A percentile compares a stretch with the other conserved stretches of the same genome.
Evolutionary conservation across 805 yeast species (phyloP).

Genomic region (Candida sonorensis): DNA sequence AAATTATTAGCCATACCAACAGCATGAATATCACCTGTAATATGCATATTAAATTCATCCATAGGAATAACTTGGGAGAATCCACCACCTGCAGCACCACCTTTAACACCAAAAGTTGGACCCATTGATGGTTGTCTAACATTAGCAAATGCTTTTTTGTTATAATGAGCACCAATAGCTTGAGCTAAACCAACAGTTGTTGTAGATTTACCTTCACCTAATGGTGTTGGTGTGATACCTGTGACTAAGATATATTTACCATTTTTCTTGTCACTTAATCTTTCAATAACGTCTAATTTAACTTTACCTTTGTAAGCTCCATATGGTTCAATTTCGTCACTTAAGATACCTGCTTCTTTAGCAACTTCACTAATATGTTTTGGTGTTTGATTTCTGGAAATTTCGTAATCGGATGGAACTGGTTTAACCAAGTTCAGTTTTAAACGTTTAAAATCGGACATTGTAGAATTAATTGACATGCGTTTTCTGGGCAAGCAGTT

Average conservation of each 20-base stretch:
- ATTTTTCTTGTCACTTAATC: conserved; percentile 55
- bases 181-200: conserved; percentile 97
- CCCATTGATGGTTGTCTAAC: conserved; percentile 99
- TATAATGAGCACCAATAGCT: conserved; percentile 87
- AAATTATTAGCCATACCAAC: conserved; percentile 89
- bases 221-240: conserved; percentile 97
- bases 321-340: conserved; percentile 75
- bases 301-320: conserved; percentile 91
- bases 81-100: conserved; percentile 99
- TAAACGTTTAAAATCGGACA: conserved; percentile 31
- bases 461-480: conserved; percentile 8
- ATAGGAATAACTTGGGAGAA: conserved; percentile 96
- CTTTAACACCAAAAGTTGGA: conserved; percentile 97
- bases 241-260: conserved; percentile 91
- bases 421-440: conserved; percentile 41
- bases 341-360: conserved; percentile 70
- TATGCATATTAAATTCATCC: conserved; percentile 97
- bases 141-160: conserved; percentile 80
- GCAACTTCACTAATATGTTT: conserved; percentile 75
- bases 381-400: conserved; percentile 84
- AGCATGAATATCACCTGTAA: conserved; percentile 97
- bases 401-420: conserved; percentile 87
- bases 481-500: too few relatives aligned
- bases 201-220: conserved; percentile 97
- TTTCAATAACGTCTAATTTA: conserved; percentile 57